These are phyloP conservation scores for Rhinocladiella similis DNA, from an alignment of 2,329 filamentous ascomycete species.

Conservation along the genomic window DNA sequence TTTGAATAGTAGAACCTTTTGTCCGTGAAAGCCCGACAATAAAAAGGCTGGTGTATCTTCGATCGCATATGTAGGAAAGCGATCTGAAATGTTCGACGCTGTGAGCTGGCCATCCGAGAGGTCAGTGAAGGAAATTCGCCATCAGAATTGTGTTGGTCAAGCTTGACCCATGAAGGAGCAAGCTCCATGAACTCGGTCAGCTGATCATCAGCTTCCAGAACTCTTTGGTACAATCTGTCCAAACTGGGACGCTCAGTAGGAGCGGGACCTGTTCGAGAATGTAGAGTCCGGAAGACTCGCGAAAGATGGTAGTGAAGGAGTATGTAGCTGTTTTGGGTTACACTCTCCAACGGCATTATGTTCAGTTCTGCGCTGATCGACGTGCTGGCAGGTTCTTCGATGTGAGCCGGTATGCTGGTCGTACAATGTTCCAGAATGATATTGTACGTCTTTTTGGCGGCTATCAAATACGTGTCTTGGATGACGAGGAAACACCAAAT, in stretches of 20 bases:
- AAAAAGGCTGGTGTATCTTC: neutral
- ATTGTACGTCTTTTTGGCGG: constrained; percentile 1
- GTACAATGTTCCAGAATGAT: neutral
- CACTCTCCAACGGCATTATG: neutral
- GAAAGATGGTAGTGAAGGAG: neutral
- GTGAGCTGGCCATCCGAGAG: neutral
- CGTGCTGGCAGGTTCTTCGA: neutral
- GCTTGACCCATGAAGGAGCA: neutral
- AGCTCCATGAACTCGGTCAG: neutral
- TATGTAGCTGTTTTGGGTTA: constrained; percentile 1
- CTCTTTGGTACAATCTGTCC: neutral
- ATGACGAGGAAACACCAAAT: constrained; percentile 1
- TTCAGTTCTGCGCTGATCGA: neutral
- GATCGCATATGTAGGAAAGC: neutral
- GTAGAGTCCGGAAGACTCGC: neutral
- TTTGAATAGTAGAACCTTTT: neutral
- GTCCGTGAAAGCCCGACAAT: neutral
- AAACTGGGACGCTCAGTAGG: neutral
- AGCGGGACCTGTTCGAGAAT: neutral
- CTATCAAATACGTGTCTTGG: neutral
- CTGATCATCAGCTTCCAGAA: neutral
- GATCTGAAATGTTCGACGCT: neutral
- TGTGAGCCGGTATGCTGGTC: neutral
- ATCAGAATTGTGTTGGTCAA: neutral
- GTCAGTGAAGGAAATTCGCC: too few species aligned